Conservation (phyloP, 106 monocot genomes). For the Iris macrosiphon region DNA sequence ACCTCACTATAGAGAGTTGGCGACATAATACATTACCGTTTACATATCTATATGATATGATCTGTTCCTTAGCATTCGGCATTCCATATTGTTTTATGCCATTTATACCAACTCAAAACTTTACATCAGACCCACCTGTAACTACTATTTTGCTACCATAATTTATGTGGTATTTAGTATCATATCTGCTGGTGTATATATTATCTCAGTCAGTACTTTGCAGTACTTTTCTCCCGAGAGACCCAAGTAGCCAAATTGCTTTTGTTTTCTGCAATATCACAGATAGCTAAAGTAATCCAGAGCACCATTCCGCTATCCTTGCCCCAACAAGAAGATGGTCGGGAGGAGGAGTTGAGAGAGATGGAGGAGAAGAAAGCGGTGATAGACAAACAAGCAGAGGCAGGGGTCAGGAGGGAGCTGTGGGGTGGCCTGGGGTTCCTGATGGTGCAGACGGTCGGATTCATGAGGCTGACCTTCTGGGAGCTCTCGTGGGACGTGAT, state of each 20-base stretch:
- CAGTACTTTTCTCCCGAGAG: background rate
- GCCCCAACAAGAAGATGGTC: background rate
- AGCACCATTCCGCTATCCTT: background rate
- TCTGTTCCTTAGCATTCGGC: no score
- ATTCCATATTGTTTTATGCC: no score
- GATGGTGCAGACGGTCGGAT: conserved; percentile 16
- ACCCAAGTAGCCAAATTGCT: conserved; percentile 6
- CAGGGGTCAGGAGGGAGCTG: conserved; percentile 17
- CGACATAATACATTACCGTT: no score
- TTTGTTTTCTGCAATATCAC: conserved; percentile 3
- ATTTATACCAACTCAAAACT: no score
- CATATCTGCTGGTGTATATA: no score
- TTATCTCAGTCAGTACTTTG: no score
- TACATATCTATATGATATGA: no score
- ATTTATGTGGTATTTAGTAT: no score
- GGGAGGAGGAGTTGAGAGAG: conserved; percentile 2
- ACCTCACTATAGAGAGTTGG: no score
- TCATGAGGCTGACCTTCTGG: conserved; percentile 43
- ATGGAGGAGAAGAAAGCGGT: conserved; percentile 10
- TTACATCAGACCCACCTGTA: no score
- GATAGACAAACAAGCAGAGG: conserved; percentile 21
- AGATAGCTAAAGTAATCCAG: conserved; percentile 16
- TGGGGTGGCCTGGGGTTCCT: conserved; percentile 23
- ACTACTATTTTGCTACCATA: no score
- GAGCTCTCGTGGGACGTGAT: conserved; percentile 35